Percentiles rank a stretch among this genome's conserved stretches.
phyloP scores from a whole-genome alignment of 2,329 filamentous ascomycete genomes.

The Colletotrichum camelliae region DNA sequence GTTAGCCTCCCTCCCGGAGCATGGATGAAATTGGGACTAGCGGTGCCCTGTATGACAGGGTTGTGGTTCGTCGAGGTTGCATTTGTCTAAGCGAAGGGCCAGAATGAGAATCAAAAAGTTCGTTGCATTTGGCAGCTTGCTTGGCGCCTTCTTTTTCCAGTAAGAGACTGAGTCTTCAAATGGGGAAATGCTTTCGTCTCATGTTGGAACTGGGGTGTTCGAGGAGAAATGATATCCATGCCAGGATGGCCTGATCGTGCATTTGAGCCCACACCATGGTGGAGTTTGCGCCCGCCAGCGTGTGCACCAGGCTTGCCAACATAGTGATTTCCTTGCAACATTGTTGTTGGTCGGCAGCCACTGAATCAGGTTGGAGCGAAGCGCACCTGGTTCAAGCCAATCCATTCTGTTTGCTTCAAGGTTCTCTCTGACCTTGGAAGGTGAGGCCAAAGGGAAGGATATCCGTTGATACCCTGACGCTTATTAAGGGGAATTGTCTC shows the following conservation, averaged over 20 bases:
- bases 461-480: not conserved
- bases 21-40: not conserved
- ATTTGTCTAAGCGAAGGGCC: conserved; percentile 6
- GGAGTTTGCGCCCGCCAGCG: not conserved
- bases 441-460: not conserved
- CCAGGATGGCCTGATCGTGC: not conserved
- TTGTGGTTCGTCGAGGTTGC: not conserved
- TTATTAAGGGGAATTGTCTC: not conserved
- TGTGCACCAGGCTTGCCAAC: not conserved
- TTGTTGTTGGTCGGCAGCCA: not conserved
- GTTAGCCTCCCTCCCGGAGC: not conserved
- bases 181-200: not conserved
- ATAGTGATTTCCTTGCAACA: not conserved
- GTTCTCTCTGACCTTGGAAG: not conserved
- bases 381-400: not conserved
- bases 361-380: not conserved
- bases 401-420: not conserved
- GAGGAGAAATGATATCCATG: not conserved
- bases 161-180: not conserved
- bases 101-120: not conserved
- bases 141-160: conserved; percentile 1
- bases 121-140: conserved; percentile 1
- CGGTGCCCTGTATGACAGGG: not conserved
- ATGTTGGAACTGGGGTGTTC: not conserved
- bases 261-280: not conserved